A percentile compares a stretch with the other conserved stretches of the same genome.
Evolutionary conservation across 73 alveolate genomes (phyloP).

Genomic region (Tetrahymena thermophila): DNA sequence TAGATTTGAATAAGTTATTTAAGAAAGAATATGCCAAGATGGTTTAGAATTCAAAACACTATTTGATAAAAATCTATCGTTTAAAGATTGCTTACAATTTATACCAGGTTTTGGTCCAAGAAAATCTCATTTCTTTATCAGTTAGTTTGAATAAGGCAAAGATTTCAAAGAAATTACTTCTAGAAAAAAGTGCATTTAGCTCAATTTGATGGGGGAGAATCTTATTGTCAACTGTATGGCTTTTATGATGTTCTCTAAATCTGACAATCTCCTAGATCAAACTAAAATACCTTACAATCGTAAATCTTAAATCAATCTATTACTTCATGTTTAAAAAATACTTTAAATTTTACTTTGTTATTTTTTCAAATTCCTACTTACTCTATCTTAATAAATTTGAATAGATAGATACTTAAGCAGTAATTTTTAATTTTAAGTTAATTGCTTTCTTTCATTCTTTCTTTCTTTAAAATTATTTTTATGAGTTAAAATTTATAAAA

Average conservation of each 20-base stretch:
- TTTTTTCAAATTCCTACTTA: too few species aligned
- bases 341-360: too few species aligned
- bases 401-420: too few species aligned
- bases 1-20: neutral
- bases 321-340: too few species aligned
- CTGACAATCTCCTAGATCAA: neutral
- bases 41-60: neutral
- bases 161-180: neutral
- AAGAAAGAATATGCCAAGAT: neutral
- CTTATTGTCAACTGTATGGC: neutral
- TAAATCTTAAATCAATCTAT: too few species aligned
- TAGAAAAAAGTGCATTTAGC: neutral
- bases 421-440: too few species aligned
- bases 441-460: too few species aligned
- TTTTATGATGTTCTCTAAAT: neutral
- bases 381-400: too few species aligned
- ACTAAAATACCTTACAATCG: neutral
- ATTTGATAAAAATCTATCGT: neutral
- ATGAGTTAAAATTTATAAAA: neutral
- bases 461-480: neutral
- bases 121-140: neutral
- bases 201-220: neutral
- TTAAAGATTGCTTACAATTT: neutral
- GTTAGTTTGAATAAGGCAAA: neutral
- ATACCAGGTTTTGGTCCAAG: neutral